Percentiles rank a stretch among this genome's conserved stretches.
Evolutionary conservation across 2,329 filamentous ascomycete species (phyloP).

Genomic region (Aspergillus fructus): DNA sequence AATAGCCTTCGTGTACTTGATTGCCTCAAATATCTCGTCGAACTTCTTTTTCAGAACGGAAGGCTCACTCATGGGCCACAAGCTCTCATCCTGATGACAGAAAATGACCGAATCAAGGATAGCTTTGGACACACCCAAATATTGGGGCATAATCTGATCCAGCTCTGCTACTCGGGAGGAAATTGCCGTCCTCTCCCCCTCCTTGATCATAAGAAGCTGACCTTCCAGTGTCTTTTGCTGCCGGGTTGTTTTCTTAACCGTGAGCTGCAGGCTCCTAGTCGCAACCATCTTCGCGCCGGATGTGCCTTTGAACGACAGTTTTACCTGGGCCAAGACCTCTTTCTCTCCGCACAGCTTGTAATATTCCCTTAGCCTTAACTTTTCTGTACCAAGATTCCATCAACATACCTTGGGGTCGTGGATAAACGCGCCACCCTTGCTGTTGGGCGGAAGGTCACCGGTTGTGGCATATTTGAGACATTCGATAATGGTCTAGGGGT

Average conservation of each 20-base stretch:
- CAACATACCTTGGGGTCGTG: conserved; percentile 80
- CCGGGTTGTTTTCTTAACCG: conserved; percentile 75
- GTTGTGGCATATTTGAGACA: conserved; percentile 98
- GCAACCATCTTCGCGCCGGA: conserved; percentile 77
- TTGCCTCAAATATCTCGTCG: conserved; percentile 95
- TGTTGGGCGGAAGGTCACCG: conserved; percentile 88
- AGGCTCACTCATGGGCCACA: conserved; percentile 95
- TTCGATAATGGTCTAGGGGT: conserved; percentile 80
- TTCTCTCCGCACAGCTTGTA: conserved; percentile 73
- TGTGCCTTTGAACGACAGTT: conserved; percentile 79
- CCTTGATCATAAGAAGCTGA: conserved; percentile 70
- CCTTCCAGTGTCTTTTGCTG: conserved; percentile 83
- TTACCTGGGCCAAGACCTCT: conserved; percentile 87
- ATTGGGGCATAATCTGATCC: conserved; percentile 78
- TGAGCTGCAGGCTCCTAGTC: conserved; percentile 80
- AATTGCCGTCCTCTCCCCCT: conserved; percentile 75
- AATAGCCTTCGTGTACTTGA: conserved; percentile 96
- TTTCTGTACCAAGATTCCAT: background rate
- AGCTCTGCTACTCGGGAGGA: conserved; percentile 81
- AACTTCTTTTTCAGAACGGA: conserved; percentile 85
- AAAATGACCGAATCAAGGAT: conserved; percentile 95
- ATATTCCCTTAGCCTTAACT: conserved; percentile 6
- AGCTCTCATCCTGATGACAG: conserved; percentile 95
- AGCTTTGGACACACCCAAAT: conserved; percentile 84
- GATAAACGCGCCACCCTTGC: conserved; percentile 84